Conservation (phyloP, 176 grass and related monocot species). For the maize (Zea mays) region DNA sequence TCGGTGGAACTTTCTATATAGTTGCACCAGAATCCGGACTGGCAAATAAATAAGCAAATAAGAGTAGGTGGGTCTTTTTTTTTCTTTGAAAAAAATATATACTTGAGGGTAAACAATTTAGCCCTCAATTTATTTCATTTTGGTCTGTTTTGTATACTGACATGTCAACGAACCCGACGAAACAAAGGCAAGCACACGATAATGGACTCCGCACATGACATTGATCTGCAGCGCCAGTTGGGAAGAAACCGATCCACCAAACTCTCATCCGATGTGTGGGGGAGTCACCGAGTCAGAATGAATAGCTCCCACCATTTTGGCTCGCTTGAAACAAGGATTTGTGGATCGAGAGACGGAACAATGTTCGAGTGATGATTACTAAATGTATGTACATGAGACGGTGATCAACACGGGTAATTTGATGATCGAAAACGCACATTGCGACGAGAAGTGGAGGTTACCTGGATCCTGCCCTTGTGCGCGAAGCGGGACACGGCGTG, state of each 20-base stretch:
- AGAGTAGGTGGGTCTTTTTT: neutral
- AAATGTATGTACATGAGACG: neutral
- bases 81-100: neutral
- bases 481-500: constrained; percentile 65
- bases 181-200: constrained; percentile 38
- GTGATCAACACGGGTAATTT: neutral
- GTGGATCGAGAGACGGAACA: constrained; percentile 27
- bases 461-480: constrained; percentile 81
- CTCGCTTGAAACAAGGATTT: constrained; percentile 37
- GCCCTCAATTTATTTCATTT: neutral
- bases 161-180: constrained; percentile 19
- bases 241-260: constrained; percentile 23
- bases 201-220: constrained; percentile 48
- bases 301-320: constrained; percentile 45
- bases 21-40: neutral
- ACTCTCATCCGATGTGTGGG: constrained; percentile 38
- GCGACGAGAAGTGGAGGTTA: constrained; percentile 12
- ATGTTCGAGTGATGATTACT: constrained; percentile 17
- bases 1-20: constrained; percentile 19
- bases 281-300: constrained; percentile 30
- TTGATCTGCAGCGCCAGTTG: constrained; percentile 46
- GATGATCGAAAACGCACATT: constrained; percentile 16
- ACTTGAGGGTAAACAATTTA: neutral
- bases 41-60: neutral
- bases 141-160: neutral